Evolutionary conservation across 176 grass and related monocot species (phyloP), one percentile per base, ranked within the genome.

Genomic region (Lolium rigidum): DNA sequence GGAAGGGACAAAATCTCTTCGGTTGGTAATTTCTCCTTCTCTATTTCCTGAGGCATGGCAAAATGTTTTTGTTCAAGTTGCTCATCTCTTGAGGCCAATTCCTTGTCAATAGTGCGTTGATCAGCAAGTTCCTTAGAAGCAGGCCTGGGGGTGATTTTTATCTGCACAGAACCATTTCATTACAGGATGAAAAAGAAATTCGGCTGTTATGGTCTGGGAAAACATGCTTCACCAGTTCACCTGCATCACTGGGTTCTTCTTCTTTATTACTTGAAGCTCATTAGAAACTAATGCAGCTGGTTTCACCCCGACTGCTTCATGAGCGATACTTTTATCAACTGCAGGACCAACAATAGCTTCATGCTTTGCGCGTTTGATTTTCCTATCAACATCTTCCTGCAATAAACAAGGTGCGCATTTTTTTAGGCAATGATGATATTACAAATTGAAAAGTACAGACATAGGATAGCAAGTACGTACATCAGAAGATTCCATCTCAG

Each of bases 401-500:
- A 71, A 67, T 28, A 71, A 20, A 71, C 10, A 66, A 50, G 78
- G 14, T 8, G 1, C 43, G 9, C 1, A 78, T 60, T 22, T 1
- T 82, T 82, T 46, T 50, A 67, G 20, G 8, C 5, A 83, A 68
- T 61, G 43, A 62, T 17, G 43, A 62, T 17, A 60, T 58, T 61
- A 64, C 18, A 57, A 80, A 73, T 38, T 70, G 15, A 84, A 77
- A 52, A 26, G 35, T 54, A 41, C 37, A 81, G 84, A 80, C 7
- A 21, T 46, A 75, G 5, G n/a, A 84, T 80, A 80, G 60, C 61
- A 43, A 43, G 17, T 91, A 95, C 91, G 17, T 91, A 98, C 91
- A 88, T 98, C 96, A 82, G 97, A 98, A 70, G 97, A 98, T 70
- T 95, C 96, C 78, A 98, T 82, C 88, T 98, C 96, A 87, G 96